phyloP scores from a whole-genome alignment of 306 rosid genomes.

The Quercus aquifolioides region DNA sequence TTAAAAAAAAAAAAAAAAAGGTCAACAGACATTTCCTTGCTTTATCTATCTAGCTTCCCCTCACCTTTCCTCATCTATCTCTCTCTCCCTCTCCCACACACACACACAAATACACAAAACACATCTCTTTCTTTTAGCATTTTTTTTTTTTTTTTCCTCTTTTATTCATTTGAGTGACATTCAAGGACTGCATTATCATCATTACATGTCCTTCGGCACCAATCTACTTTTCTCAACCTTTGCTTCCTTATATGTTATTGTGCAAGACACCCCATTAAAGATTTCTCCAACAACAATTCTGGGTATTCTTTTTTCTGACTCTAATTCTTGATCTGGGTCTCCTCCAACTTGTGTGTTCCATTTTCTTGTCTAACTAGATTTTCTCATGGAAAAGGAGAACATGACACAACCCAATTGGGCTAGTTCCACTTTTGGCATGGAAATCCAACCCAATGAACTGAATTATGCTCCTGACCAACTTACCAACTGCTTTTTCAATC shows the following conservation, averaged over 20 bases:
- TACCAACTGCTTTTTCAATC: conserved; percentile 23
- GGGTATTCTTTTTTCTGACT: conserved; percentile 1
- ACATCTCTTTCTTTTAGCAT: background rate
- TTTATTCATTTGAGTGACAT: conserved; percentile 20
- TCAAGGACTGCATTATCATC: conserved; percentile 31
- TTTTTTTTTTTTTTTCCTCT: background rate
- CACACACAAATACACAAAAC: conserved; percentile 1
- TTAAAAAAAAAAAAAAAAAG: conserved; percentile 7
- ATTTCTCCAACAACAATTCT: background rate
- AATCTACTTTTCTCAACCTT: background rate
- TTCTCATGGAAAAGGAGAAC: conserved; percentile 17
- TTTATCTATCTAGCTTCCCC: conserved; percentile 29
- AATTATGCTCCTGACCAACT: conserved; percentile 26
- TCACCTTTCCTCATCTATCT: conserved; percentile 12
- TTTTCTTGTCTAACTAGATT: background rate
- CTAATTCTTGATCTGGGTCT: conserved; percentile 27
- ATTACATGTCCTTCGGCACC: conserved; percentile 13
- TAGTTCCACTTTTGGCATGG: conserved; percentile 29
- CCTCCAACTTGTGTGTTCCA: conserved; percentile 3
- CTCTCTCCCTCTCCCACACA: background rate
- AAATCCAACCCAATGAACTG: conserved; percentile 39
- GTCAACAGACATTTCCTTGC: conserved; percentile 36
- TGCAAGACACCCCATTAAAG: background rate
- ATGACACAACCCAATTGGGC: conserved; percentile 24
- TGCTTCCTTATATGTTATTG: conserved; percentile 11